A percentile compares a stretch with the other conserved stretches of the same genome.
Evolutionary conservation across 139 green algal species (phyloP).

Genomic region (Chlamydomonas schloesseri): DNA sequence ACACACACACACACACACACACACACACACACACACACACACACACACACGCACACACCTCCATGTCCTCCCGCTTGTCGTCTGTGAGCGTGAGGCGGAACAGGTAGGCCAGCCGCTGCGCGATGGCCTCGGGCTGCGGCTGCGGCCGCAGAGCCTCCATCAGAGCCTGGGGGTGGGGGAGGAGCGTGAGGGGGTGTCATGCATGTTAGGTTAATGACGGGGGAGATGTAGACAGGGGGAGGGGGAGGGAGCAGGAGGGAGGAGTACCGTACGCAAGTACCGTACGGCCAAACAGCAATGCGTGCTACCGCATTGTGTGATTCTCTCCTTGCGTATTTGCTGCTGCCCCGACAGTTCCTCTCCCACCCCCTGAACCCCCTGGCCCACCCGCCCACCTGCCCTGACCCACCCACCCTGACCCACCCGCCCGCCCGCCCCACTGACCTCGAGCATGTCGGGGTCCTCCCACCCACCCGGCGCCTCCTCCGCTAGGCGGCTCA

Average conservation of each 20-base stretch:
- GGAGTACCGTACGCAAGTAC: too few species aligned
- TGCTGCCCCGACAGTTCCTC: too few species aligned
- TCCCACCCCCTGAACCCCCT: too few species aligned
- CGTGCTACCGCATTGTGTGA: too few species aligned
- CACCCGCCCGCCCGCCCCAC: background rate
- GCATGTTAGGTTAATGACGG: background rate
- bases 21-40: background rate
- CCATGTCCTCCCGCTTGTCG: background rate
- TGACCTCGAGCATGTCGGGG: constrained; percentile 35
- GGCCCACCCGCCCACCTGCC: background rate
- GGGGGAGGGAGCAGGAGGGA: background rate
- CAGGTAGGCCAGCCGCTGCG: constrained; percentile 39
- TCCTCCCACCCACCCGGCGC: constrained; percentile 39
- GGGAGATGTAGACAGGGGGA: background rate
- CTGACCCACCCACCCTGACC: background rate
- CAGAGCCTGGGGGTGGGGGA: constrained; percentile 12
- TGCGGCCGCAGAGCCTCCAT: background rate
- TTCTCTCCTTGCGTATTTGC: too few species aligned
- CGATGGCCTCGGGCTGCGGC: constrained; percentile 26
- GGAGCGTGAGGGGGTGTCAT: background rate
- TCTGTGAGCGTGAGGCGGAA: background rate
- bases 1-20: too few species aligned
- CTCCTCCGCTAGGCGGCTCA: constrained; percentile 38
- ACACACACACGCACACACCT: background rate
- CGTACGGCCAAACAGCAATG: too few species aligned